A percentile compares a stretch with the other conserved stretches of the same genome.
These are phyloP conservation scores for Rhododendron simsii DNA, from an alignment of 148 eudicot species.

Conservation along the genomic window DNA sequence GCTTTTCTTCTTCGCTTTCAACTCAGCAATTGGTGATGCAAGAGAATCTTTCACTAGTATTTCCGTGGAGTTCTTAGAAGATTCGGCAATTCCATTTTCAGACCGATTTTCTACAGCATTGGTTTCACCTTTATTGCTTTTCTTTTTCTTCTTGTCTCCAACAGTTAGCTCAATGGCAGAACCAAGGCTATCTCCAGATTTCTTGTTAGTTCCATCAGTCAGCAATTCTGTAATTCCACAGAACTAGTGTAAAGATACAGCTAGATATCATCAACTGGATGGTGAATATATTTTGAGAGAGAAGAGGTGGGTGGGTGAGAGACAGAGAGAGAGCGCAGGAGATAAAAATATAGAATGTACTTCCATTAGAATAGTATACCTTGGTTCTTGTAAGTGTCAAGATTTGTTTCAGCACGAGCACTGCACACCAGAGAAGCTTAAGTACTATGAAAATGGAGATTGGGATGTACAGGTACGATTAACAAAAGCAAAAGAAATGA, in stretches of 20 bases:
- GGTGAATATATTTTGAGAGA: background rate
- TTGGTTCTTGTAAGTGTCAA: slow-evolving; percentile 19
- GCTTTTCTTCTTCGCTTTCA: slow-evolving; percentile 35
- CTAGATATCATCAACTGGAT: background rate
- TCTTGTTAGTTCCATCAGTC: background rate
- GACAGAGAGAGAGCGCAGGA: background rate
- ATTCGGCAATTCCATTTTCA: slow-evolving; percentile 2
- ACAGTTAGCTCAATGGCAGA: slow-evolving; percentile 10
- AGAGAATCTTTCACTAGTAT: slow-evolving; percentile 9
- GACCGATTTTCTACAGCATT: background rate
- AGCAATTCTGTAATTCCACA: slow-evolving; percentile 12
- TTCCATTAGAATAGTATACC: slow-evolving; percentile 10
- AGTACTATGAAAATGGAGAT: slow-evolving; percentile 10
- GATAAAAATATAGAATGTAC: background rate
- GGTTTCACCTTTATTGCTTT: slow-evolving; percentile 11
- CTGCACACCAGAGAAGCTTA: slow-evolving; percentile 26
- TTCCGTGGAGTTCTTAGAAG: slow-evolving; percentile 16
- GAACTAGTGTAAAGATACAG: background rate
- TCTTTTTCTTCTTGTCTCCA: slow-evolving; percentile 33
- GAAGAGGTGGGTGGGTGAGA: background rate
- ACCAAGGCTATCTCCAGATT: slow-evolving; percentile 4
- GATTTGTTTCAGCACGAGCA: slow-evolving; percentile 13
- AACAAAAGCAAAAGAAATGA: background rate
- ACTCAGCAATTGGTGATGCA: slow-evolving; percentile 18
- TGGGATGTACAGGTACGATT: background rate